A percentile compares a stretch with the other conserved stretches of the same genome.
phyloP scores from a whole-genome alignment of 192 early-diverging fungal species.

The Coemansia sp. region DNA sequence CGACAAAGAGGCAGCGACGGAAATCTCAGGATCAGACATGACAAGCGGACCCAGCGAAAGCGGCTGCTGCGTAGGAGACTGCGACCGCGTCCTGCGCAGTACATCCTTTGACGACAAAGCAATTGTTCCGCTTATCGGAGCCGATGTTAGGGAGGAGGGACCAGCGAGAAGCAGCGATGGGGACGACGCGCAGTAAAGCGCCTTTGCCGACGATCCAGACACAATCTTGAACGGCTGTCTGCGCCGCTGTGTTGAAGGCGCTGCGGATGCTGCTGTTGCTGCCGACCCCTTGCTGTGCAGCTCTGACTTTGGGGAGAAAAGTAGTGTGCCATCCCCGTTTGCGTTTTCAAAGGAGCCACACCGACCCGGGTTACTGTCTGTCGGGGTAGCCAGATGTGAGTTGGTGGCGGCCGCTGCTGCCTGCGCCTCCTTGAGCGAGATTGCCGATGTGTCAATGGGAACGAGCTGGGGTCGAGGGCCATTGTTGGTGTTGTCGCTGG shows the following conservation, averaged over 20 bases:
- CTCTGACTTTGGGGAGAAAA: slow-evolving; percentile 6
- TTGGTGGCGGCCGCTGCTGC: not conserved
- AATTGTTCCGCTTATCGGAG: not conserved
- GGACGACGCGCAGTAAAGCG: slow-evolving; percentile 8
- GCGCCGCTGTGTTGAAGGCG: slow-evolving; percentile 4
- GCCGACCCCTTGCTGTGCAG: not conserved
- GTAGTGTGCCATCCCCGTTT: not conserved
- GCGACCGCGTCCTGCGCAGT: slow-evolving; percentile 18
- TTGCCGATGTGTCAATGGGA: not conserved
- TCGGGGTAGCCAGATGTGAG: slow-evolving; percentile 18
- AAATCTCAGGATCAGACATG: slow-evolving; percentile 4
- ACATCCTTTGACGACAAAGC: not conserved
- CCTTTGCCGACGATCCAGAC: not conserved
- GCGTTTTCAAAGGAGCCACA: slow-evolving; percentile 14
- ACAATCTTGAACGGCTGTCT: slow-evolving; percentile 15
- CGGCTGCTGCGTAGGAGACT: slow-evolving; percentile 10
- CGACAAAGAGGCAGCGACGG: not conserved
- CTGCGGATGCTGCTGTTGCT: not conserved
- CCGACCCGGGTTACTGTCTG: slow-evolving; percentile 29
- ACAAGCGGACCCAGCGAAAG: not conserved
- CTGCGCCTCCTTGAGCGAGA: slow-evolving; percentile 11
- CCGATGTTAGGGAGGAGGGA: not conserved
- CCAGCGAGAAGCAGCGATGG: not conserved
- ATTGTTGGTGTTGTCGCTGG: not conserved
- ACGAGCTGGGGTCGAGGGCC: not conserved